A percentile compares a stretch with the other conserved stretches of the same genome.
Evolutionary conservation across 75 land plant species (phyloP).

Genomic region (Ceratopteris richardii): DNA sequence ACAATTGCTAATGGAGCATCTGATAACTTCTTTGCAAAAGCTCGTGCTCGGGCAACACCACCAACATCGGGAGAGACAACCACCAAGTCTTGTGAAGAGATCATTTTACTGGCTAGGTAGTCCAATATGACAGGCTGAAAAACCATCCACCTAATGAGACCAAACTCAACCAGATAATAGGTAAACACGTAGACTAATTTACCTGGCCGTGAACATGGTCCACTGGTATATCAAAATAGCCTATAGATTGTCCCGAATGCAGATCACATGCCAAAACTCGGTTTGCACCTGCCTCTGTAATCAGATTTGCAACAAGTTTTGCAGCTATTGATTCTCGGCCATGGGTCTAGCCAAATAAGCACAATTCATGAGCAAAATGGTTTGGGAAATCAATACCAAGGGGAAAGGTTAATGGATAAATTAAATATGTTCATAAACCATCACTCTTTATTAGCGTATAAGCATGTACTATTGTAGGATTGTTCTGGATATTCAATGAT

Average conservation of each 20-base stretch:
- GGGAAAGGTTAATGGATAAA: too few species aligned
- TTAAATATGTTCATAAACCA: too few species aligned
- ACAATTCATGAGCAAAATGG: slow-evolving; percentile 7
- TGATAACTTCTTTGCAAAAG: slow-evolving; percentile 90
- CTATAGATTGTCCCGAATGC: slow-evolving; percentile 96
- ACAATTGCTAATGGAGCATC: slow-evolving; percentile 98
- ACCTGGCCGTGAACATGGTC: slow-evolving; percentile 96
- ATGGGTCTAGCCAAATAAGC: slow-evolving; percentile 48
- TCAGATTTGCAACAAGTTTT: slow-evolving; percentile 89
- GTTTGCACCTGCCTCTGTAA: slow-evolving; percentile 92
- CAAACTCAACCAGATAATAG: neutral
- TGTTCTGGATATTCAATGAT: too few species aligned
- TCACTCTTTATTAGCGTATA: too few species aligned
- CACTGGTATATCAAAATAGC: slow-evolving; percentile 95
- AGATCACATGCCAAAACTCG: slow-evolving; percentile 93
- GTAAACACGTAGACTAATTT: neutral
- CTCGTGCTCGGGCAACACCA: slow-evolving; percentile 92
- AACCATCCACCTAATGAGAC: neutral
- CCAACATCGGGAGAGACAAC: slow-evolving; percentile 99
- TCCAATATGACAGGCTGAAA: slow-evolving; percentile 84
- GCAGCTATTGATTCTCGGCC: slow-evolving; percentile 98
- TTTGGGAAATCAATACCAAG: too few species aligned
- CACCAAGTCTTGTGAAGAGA: slow-evolving; percentile 67
- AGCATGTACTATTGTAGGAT: too few species aligned
- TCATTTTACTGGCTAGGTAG: slow-evolving; percentile 91